These are phyloP conservation scores for Blastomyces percursus DNA, from an alignment of 2,329 filamentous ascomycete species.

Conservation along the genomic window DNA sequence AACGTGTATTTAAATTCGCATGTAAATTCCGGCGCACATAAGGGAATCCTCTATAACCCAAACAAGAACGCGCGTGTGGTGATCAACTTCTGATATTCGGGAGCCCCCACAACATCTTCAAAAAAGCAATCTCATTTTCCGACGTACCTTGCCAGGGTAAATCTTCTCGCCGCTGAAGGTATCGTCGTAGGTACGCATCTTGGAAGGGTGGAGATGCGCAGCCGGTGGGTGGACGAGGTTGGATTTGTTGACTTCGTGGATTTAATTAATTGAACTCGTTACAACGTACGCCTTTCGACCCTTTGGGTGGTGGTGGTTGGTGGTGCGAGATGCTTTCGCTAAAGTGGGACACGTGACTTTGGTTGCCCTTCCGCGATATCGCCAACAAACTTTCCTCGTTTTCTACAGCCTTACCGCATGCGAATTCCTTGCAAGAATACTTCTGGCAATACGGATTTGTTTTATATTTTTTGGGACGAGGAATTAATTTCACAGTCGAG, in stretches of 20 bases:
- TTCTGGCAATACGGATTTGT: not conserved
- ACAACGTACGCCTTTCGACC: constrained; percentile 8
- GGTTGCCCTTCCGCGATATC: constrained; percentile 26
- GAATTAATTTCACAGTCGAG: not conserved
- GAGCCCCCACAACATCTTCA: not conserved
- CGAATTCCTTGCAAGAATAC: not conserved
- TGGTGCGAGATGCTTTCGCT: constrained; percentile 33
- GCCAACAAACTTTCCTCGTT: not conserved
- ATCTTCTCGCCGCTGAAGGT: constrained; percentile 68
- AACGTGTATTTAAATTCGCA: not conserved
- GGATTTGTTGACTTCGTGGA: constrained; percentile 26
- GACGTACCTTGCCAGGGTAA: constrained; percentile 66
- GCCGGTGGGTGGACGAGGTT: constrained; percentile 27
- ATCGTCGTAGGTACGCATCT: constrained; percentile 69
- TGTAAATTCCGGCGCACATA: not conserved
- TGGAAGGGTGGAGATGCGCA: constrained; percentile 41
- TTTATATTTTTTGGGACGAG: not conserved
- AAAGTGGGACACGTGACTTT: constrained; percentile 35
- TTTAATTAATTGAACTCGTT: constrained; percentile 33
- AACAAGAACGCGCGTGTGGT: not conserved
- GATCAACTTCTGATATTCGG: not conserved
- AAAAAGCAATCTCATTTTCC: not conserved
- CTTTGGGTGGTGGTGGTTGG: constrained; percentile 29
- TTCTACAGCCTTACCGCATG: not conserved
- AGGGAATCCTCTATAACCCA: not conserved